These are phyloP conservation scores for Boletus speciosus DNA, from an alignment of 768 basidiomycete genomes.

Conservation along the genomic window DNA sequence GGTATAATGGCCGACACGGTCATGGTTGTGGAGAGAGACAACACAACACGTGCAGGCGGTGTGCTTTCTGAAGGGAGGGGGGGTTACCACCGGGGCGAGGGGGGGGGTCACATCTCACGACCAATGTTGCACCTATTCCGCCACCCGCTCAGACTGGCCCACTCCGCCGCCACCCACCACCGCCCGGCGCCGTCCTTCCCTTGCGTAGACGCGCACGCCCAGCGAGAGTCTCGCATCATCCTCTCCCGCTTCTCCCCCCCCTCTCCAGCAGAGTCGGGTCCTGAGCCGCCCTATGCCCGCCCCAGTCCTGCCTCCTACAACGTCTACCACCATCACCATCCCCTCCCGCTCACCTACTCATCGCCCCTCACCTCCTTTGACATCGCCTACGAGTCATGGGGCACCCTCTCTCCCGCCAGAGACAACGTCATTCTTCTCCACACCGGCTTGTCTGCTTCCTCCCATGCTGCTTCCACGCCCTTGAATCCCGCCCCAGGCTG, in stretches of 20 bases:
- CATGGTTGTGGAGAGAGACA: background rate
- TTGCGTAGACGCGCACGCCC: conserved; percentile 81
- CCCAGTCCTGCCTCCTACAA: conserved; percentile 74
- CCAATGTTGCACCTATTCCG: conserved; percentile 4
- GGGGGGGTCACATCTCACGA: background rate
- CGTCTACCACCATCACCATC: conserved; percentile 56
- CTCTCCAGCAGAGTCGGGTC: conserved; percentile 48
- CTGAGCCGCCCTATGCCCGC: conserved; percentile 79
- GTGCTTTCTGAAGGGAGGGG: background rate
- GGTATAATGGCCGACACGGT: background rate
- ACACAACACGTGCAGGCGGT: background rate
- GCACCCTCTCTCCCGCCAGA: conserved; percentile 66
- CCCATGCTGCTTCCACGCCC: conserved; percentile 83
- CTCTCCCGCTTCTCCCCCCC: conserved; percentile 14
- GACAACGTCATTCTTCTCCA: conserved; percentile 95
- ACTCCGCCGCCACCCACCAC: background rate
- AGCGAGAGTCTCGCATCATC: conserved; percentile 56
- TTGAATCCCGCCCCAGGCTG: conserved; percentile 82
- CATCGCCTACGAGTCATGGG: conserved; percentile 99
- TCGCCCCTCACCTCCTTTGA: conserved; percentile 63
- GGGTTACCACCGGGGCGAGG: background rate
- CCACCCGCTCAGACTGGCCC: background rate
- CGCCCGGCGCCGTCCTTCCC: conserved; percentile 46
- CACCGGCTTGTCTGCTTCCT: conserved; percentile 93
- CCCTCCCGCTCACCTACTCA: conserved; percentile 67